Evolutionary conservation across 2,329 filamentous ascomycete genomes (phyloP).

Genomic region (Aspergillus uvarum): DNA sequence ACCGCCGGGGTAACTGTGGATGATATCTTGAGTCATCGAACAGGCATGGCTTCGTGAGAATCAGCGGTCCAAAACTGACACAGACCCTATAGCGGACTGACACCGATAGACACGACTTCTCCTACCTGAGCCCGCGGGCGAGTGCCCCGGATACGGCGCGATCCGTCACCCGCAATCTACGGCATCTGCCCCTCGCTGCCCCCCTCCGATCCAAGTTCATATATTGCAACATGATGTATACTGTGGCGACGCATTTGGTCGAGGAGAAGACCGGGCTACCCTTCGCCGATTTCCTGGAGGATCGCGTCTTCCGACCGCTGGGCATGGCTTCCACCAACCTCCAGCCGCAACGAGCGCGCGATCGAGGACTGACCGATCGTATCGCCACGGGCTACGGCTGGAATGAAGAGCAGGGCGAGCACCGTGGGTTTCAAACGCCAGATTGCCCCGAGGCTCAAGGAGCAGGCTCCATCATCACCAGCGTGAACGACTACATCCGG

Average conservation of each 20-base stretch:
- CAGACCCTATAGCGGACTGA: no score
- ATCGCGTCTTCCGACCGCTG: conserved; percentile 48
- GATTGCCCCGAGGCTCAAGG: conserved; percentile 39
- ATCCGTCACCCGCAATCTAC: conserved; percentile 46
- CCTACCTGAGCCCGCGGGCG: conserved; percentile 32
- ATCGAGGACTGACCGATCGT: conserved; percentile 22
- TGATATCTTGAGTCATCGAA: conserved; percentile 56
- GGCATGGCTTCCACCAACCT: conserved; percentile 39
- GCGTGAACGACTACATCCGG: conserved; percentile 31
- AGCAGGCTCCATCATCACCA: conserved; percentile 45
- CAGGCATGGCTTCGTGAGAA: conserved; percentile 49
- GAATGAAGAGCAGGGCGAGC: conserved; percentile 27
- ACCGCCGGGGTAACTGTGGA: conserved; percentile 55
- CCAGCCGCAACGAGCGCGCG: conserved; percentile 37
- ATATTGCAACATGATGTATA: conserved; percentile 56
- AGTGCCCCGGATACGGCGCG: conserved; percentile 30
- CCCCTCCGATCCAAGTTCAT: conserved; percentile 49
- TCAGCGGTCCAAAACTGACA: no score
- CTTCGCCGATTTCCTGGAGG: conserved; percentile 44
- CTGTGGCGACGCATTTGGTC: conserved; percentile 48
- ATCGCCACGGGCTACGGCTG: conserved; percentile 49
- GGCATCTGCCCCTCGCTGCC: conserved; percentile 46
- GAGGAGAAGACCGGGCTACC: conserved; percentile 42
- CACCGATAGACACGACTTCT: conserved; percentile 32
- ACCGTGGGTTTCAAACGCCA: conserved; percentile 26